These are phyloP conservation scores for Thielaviopsis musarum DNA, from an alignment of 2,329 filamentous ascomycete genomes.

Conservation along the genomic window DNA sequence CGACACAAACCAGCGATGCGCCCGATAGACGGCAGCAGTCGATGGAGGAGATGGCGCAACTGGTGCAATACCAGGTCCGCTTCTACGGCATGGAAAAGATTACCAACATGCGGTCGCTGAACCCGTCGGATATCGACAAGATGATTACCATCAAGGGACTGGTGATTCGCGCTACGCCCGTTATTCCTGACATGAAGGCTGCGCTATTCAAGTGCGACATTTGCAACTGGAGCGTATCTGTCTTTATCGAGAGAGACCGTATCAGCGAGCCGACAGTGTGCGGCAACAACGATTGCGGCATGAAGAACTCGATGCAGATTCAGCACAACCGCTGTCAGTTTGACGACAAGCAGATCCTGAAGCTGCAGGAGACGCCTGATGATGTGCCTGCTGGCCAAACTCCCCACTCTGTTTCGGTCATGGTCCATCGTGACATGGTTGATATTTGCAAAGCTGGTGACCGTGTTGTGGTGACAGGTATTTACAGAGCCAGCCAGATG, in stretches of 20 bases:
- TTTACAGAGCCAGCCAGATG: constrained; percentile 89
- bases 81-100: constrained; percentile 77
- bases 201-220: constrained; percentile 93
- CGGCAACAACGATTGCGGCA: constrained; percentile 62
- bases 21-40: constrained; percentile 34
- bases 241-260: constrained; percentile 86
- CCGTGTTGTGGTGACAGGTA: constrained; percentile 84
- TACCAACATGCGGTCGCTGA: constrained; percentile 84
- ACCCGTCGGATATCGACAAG: constrained; percentile 94
- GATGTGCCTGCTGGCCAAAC: constrained; percentile 90
- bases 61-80: constrained; percentile 67
- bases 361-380: constrained; percentile 93
- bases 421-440: constrained; percentile 90
- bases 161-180: constrained; percentile 85
- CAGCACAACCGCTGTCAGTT: constrained; percentile 91
- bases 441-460: constrained; percentile 98
- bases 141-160: constrained; percentile 88
- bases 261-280: constrained; percentile 90
- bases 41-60: constrained; percentile 66
- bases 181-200: constrained; percentile 98
- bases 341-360: constrained; percentile 96
- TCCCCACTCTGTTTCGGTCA: constrained; percentile 89
- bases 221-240: constrained; percentile 79
- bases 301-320: constrained; percentile 94
- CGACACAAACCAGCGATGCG: constrained; percentile 34